Conservation (phyloP, 768 basidiomycete genomes). For the Russula earlei region DNA sequence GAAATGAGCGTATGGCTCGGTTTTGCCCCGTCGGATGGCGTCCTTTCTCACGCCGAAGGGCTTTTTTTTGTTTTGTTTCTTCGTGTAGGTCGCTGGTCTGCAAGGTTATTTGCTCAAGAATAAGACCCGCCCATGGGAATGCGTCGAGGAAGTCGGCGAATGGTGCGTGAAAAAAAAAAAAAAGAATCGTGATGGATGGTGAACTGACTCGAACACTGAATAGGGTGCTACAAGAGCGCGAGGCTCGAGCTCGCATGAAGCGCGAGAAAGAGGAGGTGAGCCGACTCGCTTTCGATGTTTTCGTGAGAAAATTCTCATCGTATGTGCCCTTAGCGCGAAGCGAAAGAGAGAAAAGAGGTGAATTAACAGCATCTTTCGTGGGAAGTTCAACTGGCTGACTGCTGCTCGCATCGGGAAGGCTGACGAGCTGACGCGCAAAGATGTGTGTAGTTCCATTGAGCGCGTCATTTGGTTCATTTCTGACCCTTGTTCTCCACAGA, state of each 20-base stretch:
- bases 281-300: background rate
- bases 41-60: constrained; percentile 2
- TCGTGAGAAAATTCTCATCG: background rate
- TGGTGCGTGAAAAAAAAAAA: constrained; percentile 39
- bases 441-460: constrained; percentile 31
- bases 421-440: constrained; percentile 56
- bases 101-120: constrained; percentile 86
- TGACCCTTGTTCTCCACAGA: constrained; percentile 10
- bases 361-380: constrained; percentile 6
- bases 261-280: constrained; percentile 59
- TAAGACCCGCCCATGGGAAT: constrained; percentile 81
- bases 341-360: constrained; percentile 69
- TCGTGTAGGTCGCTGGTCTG: constrained; percentile 70
- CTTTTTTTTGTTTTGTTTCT: no score
- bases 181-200: background rate
- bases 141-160: constrained; percentile 66
- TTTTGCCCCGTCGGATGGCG: background rate
- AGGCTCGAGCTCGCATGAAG: constrained; percentile 77
- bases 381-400: background rate
- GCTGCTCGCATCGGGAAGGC: constrained; percentile 27
- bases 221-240: constrained; percentile 66
- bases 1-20: constrained; percentile 64
- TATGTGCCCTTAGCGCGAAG: constrained; percentile 47
- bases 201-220: background rate
- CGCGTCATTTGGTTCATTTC: constrained; percentile 14